A percentile compares a stretch with the other conserved stretches of the same genome.
Conservation (phyloP, 2,329 filamentous ascomycete species). For the Diaporthe capsici region DNA sequence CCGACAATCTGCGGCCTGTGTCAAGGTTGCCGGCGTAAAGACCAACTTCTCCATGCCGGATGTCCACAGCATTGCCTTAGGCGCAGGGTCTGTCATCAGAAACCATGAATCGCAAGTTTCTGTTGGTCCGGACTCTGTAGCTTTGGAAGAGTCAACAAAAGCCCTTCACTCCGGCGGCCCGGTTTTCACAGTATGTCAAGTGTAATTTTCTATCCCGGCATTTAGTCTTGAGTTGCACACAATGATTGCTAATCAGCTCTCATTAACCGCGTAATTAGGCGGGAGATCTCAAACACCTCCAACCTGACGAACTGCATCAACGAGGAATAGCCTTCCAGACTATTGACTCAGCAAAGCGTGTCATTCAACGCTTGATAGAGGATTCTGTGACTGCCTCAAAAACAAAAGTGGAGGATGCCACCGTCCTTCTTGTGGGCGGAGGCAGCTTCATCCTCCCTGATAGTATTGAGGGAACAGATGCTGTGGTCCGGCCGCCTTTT, state of each 20-base stretch:
- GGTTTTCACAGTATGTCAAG: neutral
- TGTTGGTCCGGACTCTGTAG: neutral
- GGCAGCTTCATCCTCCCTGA: slow-evolving; percentile 11
- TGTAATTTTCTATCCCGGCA: accelerated
- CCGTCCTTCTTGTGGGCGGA: slow-evolving; percentile 1
- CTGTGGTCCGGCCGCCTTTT: slow-evolving; percentile 7
- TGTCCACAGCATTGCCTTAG: slow-evolving; percentile 17
- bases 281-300: neutral
- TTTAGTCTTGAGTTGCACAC: neutral
- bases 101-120: neutral
- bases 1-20: slow-evolving; percentile 13
- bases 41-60: slow-evolving; percentile 24
- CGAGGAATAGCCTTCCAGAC: neutral
- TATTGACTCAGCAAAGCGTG: neutral
- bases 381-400: slow-evolving; percentile 1
- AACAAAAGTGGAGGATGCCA: slow-evolving; percentile 13
- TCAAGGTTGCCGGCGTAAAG: slow-evolving; percentile 11
- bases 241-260: neutral
- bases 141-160: slow-evolving; percentile 14
- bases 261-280: neutral
- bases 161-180: slow-evolving; percentile 7
- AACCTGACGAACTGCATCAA: neutral
- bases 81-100: neutral
- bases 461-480: neutral
- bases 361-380: neutral